phyloP scores from a whole-genome alignment of 371 early-diverging fungal species.

The Mortierella sp. region DNA sequence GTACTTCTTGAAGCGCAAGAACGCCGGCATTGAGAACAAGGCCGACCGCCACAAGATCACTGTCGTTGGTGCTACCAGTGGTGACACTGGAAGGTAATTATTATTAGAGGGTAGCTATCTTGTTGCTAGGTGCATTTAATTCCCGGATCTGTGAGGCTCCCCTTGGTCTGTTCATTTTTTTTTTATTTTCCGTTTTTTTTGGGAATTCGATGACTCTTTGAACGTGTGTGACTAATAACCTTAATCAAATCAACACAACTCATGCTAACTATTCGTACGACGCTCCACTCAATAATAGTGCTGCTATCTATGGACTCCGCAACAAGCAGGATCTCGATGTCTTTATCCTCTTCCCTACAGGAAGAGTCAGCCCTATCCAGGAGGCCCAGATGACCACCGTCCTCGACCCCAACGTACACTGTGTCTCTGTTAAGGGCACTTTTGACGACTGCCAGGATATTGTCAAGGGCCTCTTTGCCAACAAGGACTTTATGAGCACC shows the following conservation, averaged over 20 bases:
- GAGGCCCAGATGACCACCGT: conserved; percentile 98
- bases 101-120: not conserved
- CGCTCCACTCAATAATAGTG: conserved; percentile 67
- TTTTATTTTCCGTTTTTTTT: not conserved
- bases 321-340: conserved; percentile 93
- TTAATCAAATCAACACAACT: conserved; percentile 27
- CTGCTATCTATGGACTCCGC: conserved; percentile 97
- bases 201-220: not conserved
- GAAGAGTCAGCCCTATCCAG: conserved; percentile 93
- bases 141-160: conserved; percentile 12
- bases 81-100: conserved; percentile 92
- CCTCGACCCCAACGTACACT: conserved; percentile 92
- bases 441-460: conserved; percentile 98
- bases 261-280: not conserved
- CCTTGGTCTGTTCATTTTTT: conserved; percentile 2
- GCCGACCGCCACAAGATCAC: conserved; percentile 79
- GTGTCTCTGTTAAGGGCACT: conserved; percentile 91
- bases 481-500: conserved; percentile 79
- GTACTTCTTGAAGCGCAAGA: conserved; percentile 91
- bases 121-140: conserved; percentile 9
- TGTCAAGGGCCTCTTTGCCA: conserved; percentile 91
- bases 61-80: conserved; percentile 97
- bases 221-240: conserved; percentile 51
- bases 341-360: conserved; percentile 94
- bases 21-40: conserved; percentile 62